Evolutionary conservation across 768 basidiomycete genomes (phyloP).

Genomic region (Mycena albidolilacea): DNA sequence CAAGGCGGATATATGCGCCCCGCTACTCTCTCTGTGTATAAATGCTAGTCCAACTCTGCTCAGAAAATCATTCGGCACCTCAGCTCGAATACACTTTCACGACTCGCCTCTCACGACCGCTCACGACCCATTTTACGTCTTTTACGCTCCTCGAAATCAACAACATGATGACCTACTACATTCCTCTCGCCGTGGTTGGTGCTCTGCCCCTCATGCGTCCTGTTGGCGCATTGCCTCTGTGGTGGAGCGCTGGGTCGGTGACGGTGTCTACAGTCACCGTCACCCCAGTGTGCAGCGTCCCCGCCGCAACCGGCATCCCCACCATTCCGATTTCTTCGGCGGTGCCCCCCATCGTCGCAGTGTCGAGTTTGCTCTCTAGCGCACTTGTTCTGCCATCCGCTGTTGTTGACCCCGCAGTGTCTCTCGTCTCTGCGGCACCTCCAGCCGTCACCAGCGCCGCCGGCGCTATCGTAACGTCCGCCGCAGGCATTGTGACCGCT

Average conservation of each 20-base stretch:
- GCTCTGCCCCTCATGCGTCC: constrained; percentile 16
- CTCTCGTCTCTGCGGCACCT: background rate
- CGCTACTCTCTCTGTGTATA: constrained; percentile 13
- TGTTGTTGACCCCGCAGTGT: background rate
- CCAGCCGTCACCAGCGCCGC: background rate
- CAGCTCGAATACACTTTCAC: constrained; percentile 15
- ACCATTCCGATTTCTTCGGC: too few species aligned
- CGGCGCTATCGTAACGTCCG: background rate
- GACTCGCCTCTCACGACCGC: background rate
- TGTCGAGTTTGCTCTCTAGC: too few species aligned
- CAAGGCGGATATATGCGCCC: constrained; percentile 9
- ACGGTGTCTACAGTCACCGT: constrained; percentile 6
- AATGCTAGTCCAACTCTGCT: constrained; percentile 3
- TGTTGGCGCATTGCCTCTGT: background rate
- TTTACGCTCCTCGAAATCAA: background rate
- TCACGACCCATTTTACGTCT: background rate
- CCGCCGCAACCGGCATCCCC: too few species aligned
- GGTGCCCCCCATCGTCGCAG: too few species aligned
- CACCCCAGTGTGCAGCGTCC: constrained; percentile 1
- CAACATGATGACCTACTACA: constrained; percentile 25
- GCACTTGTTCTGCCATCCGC: too few species aligned
- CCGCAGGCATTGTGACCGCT: background rate
- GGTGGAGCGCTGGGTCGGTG: background rate
- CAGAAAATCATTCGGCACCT: constrained; percentile 3
- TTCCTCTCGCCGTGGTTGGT: constrained; percentile 13